A percentile compares a stretch with the other conserved stretches of the same genome.
Conservation (phyloP, 2,329 filamentous ascomycete species). For the Parastagonospora nodorum region DNA sequence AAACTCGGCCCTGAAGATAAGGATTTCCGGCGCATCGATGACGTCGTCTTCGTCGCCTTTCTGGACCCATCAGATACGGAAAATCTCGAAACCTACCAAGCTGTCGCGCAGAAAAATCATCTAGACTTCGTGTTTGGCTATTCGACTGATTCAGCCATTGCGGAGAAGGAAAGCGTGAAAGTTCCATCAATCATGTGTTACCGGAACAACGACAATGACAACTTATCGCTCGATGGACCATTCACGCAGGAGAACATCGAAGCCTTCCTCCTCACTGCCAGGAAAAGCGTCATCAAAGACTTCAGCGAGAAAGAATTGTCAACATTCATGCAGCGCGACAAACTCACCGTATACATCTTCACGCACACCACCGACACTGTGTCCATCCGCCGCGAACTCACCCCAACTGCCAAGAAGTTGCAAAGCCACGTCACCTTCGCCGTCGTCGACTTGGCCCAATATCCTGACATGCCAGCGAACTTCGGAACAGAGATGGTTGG, state of each 20-base stretch:
- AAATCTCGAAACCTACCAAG: constrained; percentile 5
- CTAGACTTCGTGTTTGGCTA: constrained; percentile 23
- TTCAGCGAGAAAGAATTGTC: constrained; percentile 24
- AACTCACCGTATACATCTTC: constrained; percentile 30
- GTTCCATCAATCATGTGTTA: constrained; percentile 24
- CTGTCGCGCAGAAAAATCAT: constrained; percentile 13
- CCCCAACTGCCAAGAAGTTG: constrained; percentile 21
- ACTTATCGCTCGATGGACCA: constrained; percentile 16
- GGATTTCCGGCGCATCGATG: constrained; percentile 17
- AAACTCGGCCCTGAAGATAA: constrained; percentile 7
- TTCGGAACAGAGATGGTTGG: constrained; percentile 15
- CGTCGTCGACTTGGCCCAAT: constrained; percentile 21
- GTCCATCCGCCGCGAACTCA: constrained; percentile 17
- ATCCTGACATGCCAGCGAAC: constrained; percentile 25
- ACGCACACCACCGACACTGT: constrained; percentile 4
- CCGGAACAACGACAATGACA: constrained; percentile 24
- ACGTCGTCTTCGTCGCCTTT: constrained; percentile 23
- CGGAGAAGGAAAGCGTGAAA: constrained; percentile 13
- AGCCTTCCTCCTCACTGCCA: constrained; percentile 1
- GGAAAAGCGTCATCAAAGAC: constrained; percentile 3
- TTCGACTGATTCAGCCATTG: constrained; percentile 7
- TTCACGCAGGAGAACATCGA: constrained; percentile 8
- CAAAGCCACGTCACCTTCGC: constrained; percentile 22
- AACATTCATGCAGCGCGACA: constrained; percentile 23
- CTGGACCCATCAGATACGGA: constrained; percentile 8